A percentile compares a stretch with the other conserved stretches of the same genome.
Conservation (phyloP, 2,329 filamentous ascomycete genomes). For the Sclerotinia subarctica region DNA sequence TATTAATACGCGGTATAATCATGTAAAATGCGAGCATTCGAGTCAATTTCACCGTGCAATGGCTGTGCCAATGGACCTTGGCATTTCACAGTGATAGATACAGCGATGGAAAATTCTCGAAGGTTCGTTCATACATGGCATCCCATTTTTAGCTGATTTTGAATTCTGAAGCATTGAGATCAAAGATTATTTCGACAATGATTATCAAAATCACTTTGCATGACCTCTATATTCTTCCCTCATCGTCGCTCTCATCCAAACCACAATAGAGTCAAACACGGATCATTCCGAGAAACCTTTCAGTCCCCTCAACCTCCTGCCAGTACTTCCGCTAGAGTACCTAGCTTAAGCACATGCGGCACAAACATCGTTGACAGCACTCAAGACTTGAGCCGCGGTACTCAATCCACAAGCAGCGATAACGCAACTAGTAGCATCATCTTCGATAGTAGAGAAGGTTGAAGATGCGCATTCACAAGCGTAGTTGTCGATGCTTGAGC, state of each 20-base stretch:
- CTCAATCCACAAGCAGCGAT: neutral
- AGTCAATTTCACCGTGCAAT: too few relatives aligned
- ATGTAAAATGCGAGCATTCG: too few relatives aligned
- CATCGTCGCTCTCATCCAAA: neutral
- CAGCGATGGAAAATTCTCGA: too few relatives aligned
- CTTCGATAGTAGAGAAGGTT: neutral
- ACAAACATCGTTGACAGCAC: neutral
- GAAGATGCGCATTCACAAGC: conserved; percentile 14
- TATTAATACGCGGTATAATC: too few relatives aligned
- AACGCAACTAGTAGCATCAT: neutral
- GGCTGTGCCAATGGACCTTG: too few relatives aligned
- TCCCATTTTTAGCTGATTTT: too few relatives aligned
- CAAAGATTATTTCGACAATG: neutral
- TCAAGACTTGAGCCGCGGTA: neutral
- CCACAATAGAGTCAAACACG: neutral
- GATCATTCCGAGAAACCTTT: neutral
- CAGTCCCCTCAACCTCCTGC: neutral
- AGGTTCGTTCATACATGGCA: too few relatives aligned
- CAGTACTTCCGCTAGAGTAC: too few relatives aligned
- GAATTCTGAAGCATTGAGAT: too few relatives aligned
- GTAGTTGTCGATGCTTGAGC: neutral
- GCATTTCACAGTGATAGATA: too few relatives aligned
- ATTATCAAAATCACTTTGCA: neutral
- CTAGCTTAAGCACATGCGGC: conserved; percentile 7
- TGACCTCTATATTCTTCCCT: too few relatives aligned